Percentiles rank a stretch among this genome's conserved stretches.
Conservation (phyloP, 2,329 filamentous ascomycete genomes). For the Stachybotrys chlorohalonatus region DNA sequence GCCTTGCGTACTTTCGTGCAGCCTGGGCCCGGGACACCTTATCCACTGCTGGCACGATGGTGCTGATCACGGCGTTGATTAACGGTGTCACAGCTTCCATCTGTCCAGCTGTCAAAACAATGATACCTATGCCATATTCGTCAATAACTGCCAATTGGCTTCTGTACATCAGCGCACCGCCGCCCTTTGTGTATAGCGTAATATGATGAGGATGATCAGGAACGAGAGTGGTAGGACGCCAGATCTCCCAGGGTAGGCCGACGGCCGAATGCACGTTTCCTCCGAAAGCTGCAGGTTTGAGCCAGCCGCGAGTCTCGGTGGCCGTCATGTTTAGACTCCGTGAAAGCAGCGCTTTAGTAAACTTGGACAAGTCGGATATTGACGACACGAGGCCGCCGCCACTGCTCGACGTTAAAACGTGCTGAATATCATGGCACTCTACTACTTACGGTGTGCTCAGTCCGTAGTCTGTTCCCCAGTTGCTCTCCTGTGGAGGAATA, state of each 20-base stretch:
- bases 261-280: constrained; percentile 19
- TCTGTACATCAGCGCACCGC: constrained; percentile 22
- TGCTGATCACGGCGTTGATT: constrained; percentile 16
- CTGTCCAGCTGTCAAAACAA: constrained; percentile 21
- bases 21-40: constrained; percentile 16
- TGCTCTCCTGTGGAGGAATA: constrained; percentile 20
- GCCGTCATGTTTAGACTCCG: constrained; percentile 13
- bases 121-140: constrained; percentile 21
- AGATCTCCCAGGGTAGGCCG: constrained; percentile 28
- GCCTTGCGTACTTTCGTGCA: constrained; percentile 7
- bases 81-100: constrained; percentile 16
- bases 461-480: constrained; percentile 24
- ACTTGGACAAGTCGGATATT: constrained; percentile 18
- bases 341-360: constrained; percentile 18
- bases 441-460: constrained; percentile 21
- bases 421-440: not conserved
- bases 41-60: constrained; percentile 18
- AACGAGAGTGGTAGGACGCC: constrained; percentile 14
- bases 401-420: constrained; percentile 5
- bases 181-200: constrained; percentile 23
- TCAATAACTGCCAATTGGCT: constrained; percentile 25
- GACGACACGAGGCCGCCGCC: constrained; percentile 25
- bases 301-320: constrained; percentile 18
- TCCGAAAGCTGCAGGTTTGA: constrained; percentile 22
- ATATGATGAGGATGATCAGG: constrained; percentile 18